Base-by-base conservation (phyloP, 352 stramenopile species). In the Phytophthora ramorum region DNA sequence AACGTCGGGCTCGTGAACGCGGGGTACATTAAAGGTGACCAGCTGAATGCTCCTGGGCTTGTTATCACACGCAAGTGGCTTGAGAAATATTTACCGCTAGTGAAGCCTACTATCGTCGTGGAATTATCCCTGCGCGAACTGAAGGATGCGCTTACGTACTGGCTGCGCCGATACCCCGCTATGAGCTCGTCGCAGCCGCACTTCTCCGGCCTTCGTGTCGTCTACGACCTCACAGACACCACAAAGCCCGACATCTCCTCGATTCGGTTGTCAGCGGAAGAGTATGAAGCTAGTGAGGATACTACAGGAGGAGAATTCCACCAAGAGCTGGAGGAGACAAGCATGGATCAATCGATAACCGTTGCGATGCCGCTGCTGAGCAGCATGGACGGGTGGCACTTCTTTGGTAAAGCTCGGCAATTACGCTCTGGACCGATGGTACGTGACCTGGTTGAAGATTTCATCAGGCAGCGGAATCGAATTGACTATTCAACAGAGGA, bases 21-120 rank as follows among this genome's bases (percentile, higher is more conserved):
- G n/a, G 85, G 79, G 1, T 87, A 90, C 48, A 92, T 97, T 56
- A 89, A 93, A 64, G 88, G 85, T 24, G 88, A 97, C 49, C 14
- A 53, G 19, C 52, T 90, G 9, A 83, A 93, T 58, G 44, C 69
- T 28, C 63, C 81, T 1, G 81, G 81, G 7, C 68, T 85, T 38
- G 53, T 68, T 10, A 78, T 97, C 52, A 93, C 76, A 0, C 55
- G 70, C 7, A 77, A 76, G 8, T 89, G 89, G 71, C 64, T 97
- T 24, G 73, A 91, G 47, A 79, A 75, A 30, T 87, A 84, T 44
- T 55, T 97, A 3, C 90, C 90, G 2, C 79, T 94, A 28, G 73
- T 79, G 12, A 81, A 80, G 28, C 63, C 65, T 19, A 81, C 76
- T 12, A 63, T 87, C 8, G 75, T 92, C 1, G 68, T 97, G 35